phyloP scores from a whole-genome alignment of 257 asterid genomes.

The Linderniella brevidens region DNA sequence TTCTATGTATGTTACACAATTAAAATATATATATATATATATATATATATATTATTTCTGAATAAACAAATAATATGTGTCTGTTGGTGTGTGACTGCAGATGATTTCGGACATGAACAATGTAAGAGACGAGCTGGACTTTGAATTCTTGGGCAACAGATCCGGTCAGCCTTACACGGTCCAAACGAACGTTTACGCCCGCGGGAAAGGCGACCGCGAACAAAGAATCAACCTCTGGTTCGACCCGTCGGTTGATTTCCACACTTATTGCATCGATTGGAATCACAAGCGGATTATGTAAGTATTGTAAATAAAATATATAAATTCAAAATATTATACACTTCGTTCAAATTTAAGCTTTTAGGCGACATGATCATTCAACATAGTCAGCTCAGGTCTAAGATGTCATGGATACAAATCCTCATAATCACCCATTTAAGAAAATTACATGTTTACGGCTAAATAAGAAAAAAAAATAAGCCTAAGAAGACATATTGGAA shows the following conservation, averaged over 20 bases:
- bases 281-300: slow-evolving; percentile 43
- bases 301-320: too few species aligned
- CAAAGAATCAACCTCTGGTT: slow-evolving; percentile 87
- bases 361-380: background rate
- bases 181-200: slow-evolving; percentile 72
- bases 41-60: background rate
- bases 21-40: background rate
- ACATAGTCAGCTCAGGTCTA: too few species aligned
- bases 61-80: background rate
- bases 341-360: background rate
- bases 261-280: slow-evolving; percentile 53
- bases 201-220: slow-evolving; percentile 74
- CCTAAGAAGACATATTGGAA: too few species aligned
- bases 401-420: too few species aligned
- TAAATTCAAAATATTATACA: background rate
- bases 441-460: too few species aligned
- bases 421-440: too few species aligned
- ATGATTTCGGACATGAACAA: slow-evolving; percentile 61
- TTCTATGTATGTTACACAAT: slow-evolving; percentile 36
- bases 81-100: slow-evolving; percentile 12
- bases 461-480: too few species aligned
- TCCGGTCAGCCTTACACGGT: slow-evolving; percentile 83
- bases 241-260: slow-evolving; percentile 59
- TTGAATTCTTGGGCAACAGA: slow-evolving; percentile 83
- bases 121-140: slow-evolving; percentile 67